Evolutionary conservation across 176 grass and related monocot species (phyloP).

Genomic region (Tillandsia fasciculata): DNA sequence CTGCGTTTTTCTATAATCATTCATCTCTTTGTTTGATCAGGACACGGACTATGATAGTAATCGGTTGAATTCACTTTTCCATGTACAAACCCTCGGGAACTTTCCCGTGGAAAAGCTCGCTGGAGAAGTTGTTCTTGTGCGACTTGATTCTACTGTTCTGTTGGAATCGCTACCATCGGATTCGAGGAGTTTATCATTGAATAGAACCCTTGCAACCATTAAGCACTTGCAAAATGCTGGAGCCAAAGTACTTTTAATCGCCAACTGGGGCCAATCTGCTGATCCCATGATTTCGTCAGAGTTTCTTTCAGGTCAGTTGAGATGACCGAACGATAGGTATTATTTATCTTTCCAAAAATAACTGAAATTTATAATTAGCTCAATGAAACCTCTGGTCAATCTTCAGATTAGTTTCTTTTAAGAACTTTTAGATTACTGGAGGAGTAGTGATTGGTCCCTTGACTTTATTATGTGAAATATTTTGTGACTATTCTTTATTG

Average conservation of each 20-base stretch:
- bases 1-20: background rate
- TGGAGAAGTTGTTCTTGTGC: constrained; percentile 62
- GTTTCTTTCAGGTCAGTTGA: constrained; percentile 54
- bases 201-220: constrained; percentile 61
- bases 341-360: constrained; percentile 8
- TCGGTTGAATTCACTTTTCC: constrained; percentile 27
- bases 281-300: constrained; percentile 35
- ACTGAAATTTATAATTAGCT: background rate
- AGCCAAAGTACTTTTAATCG: constrained; percentile 57
- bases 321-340: background rate
- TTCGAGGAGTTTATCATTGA: constrained; percentile 32
- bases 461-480: constrained; percentile 10
- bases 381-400: constrained; percentile 10
- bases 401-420: background rate
- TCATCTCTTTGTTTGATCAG: constrained; percentile 6
- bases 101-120: constrained; percentile 64
- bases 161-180: constrained; percentile 14
- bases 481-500: background rate
- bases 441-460: constrained; percentile 3
- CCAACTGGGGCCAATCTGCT: constrained; percentile 53
- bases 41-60: constrained; percentile 27
- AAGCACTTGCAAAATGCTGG: constrained; percentile 74
- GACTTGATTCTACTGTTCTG: constrained; percentile 59
- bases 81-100: constrained; percentile 72
- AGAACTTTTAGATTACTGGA: background rate